phyloP scores from a whole-genome alignment of 345 rosid genomes.

The Salix viminalis region DNA sequence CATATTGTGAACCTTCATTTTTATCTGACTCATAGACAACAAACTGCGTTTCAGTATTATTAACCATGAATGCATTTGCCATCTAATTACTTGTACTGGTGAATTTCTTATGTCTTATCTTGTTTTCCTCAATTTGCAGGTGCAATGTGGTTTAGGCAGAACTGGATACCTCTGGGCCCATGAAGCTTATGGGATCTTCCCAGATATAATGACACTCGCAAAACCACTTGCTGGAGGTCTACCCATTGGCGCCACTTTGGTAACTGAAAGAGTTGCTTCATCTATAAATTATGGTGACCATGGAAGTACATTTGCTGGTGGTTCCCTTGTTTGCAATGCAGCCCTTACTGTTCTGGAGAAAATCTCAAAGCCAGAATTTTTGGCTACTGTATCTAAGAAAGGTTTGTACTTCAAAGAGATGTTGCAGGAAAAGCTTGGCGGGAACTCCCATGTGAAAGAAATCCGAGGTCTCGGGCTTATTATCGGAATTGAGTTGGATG shows the following conservation, averaged over 20 bases:
- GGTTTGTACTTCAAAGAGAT: slow-evolving; percentile 53
- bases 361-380: slow-evolving; percentile 63
- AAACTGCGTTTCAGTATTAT: too few relatives aligned
- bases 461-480: slow-evolving; percentile 76
- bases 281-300: slow-evolving; percentile 62
- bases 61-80: too few relatives aligned
- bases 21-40: too few relatives aligned
- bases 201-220: slow-evolving; percentile 84
- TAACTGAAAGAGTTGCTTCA: slow-evolving; percentile 66
- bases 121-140: slow-evolving; percentile 21
- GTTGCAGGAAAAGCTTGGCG: slow-evolving; percentile 50
- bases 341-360: slow-evolving; percentile 61
- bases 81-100: neutral
- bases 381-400: slow-evolving; percentile 58
- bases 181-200: slow-evolving; percentile 55
- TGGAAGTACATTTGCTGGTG: slow-evolving; percentile 87
- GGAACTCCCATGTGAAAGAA: slow-evolving; percentile 69
- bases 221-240: slow-evolving; percentile 90
- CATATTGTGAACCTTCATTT: too few relatives aligned
- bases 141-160: slow-evolving; percentile 85
- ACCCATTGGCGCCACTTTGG: slow-evolving; percentile 70
- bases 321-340: slow-evolving; percentile 64
- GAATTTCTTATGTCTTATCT: neutral
- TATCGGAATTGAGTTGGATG: slow-evolving; percentile 68
- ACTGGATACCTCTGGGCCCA: slow-evolving; percentile 81